Conservation (phyloP, 805 yeast genomes). For the Jamesozyma spencerorum region DNA sequence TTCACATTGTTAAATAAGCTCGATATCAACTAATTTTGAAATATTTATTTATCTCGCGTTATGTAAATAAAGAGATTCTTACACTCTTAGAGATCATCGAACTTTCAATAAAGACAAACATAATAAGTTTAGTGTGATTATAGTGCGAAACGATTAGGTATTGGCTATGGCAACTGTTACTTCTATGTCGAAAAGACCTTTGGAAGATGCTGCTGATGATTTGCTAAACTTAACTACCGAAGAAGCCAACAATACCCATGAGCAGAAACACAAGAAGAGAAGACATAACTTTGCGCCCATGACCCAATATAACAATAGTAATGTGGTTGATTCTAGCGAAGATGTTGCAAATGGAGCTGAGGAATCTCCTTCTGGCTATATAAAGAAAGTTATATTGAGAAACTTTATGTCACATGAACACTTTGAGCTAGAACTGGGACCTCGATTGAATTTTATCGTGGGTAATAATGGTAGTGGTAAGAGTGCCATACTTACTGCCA, state of each 20-base stretch:
- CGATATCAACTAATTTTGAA: too few relatives aligned
- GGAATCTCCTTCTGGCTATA: constrained; percentile 46
- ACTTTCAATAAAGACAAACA: too few relatives aligned
- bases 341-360: constrained; percentile 4
- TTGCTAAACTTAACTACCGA: constrained; percentile 12
- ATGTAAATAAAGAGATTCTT: too few relatives aligned
- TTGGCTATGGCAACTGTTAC: not conserved
- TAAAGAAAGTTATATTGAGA: constrained; percentile 49
- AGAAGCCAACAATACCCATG: constrained; percentile 7
- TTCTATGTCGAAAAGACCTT: constrained; percentile 7
- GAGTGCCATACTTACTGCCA: constrained; percentile 78
- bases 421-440: constrained; percentile 66
- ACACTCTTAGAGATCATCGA: too few relatives aligned
- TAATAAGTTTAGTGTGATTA: too few relatives aligned
- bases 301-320: constrained; percentile 18
- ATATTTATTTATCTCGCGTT: too few relatives aligned
- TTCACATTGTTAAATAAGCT: too few relatives aligned
- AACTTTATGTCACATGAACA: constrained; percentile 89
- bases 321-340: not conserved
- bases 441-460: constrained; percentile 73
- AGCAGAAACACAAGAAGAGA: constrained; percentile 13
- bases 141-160: too few relatives aligned
- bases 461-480: constrained; percentile 93
- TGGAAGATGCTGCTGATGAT: constrained; percentile 14
- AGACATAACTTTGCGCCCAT: constrained; percentile 20